Percentiles rank a stretch among this genome's conserved stretches.
These are phyloP conservation scores for Setaria viridis DNA, from an alignment of 202 grass and related monocot genomes.

Conservation along the genomic window DNA sequence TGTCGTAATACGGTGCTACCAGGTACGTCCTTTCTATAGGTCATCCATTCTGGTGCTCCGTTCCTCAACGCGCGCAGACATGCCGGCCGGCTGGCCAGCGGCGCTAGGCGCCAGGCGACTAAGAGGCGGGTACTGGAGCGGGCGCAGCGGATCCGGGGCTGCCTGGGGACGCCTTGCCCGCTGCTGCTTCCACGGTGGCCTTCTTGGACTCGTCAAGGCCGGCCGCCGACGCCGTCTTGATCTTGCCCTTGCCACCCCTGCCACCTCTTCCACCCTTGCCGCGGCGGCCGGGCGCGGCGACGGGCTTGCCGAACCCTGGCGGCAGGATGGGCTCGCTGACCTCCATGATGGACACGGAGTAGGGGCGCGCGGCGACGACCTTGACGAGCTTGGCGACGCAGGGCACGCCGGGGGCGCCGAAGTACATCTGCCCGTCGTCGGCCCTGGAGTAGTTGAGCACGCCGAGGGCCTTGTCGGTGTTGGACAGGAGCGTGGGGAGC, in stretches of 20 bases:
- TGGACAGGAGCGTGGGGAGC: conserved; percentile 50
- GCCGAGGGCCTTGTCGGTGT: conserved; percentile 37
- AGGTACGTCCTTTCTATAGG: background rate
- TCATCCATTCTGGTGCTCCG: background rate
- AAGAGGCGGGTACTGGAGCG: background rate
- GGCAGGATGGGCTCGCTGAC: conserved; percentile 50
- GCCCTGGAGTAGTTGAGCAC: conserved; percentile 43
- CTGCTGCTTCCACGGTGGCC: too few relatives aligned
- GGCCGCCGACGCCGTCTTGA: background rate
- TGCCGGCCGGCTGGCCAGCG: background rate
- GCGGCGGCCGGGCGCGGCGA: background rate
- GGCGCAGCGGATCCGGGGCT: background rate
- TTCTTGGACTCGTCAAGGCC: background rate
- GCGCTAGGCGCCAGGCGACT: background rate
- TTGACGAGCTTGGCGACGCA: conserved; percentile 50
- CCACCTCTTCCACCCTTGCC: background rate
- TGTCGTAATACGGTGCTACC: background rate
- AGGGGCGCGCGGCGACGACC: conserved; percentile 61
- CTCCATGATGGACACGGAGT: conserved; percentile 56
- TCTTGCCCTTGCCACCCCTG: conserved; percentile 21
- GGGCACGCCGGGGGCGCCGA: conserved; percentile 5
- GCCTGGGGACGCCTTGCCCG: too few relatives aligned
- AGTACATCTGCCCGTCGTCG: conserved; percentile 55
- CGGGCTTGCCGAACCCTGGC: background rate
- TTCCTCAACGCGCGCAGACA: background rate